Base-by-base conservation (phyloP, 805 yeast species). In the Clavispora santaluciae region DNA sequence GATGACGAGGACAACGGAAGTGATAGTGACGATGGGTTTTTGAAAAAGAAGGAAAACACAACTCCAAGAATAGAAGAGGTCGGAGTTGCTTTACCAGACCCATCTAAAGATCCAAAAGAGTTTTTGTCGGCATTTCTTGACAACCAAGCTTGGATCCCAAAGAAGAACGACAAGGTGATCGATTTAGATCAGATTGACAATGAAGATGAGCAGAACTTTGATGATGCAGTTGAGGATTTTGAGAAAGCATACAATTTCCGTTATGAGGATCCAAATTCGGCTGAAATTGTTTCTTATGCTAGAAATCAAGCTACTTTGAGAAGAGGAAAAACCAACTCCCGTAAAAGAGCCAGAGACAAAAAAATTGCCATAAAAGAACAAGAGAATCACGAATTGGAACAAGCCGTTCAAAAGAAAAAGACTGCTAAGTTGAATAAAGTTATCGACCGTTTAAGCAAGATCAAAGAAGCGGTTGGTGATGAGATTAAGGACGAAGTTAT, bases 221-320 rank as follows among this genome's bases (percentile, higher is more conserved):
- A 91, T 36, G 86, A 87, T 33, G 93, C 95, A 2, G 96, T 85
- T 5, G 99, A 93, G 53, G 70, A 79, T 55, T 89, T 87, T 54
- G 99, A 93, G 63, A 79, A 80, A 48, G 96, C 95, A 0, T 91
- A 90, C 66, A 93, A 93, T 57, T 91, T 91, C 73, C 77, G 99
- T 59, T 93, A 77, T 60, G 99, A 93, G 64, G 97, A 90, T 55
- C 89, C 95, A 12, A 79, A 81, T 49, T 76, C 96, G 6, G 87
- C 91, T 0, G 96, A 91, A 55, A 86, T 93, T 61, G 83, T 90
- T 15, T 83, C 95, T 13, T 93, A 91, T 68, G 97, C 98, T 2
- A 88, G 99, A 76, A 83, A 72, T 33, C 96, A 89, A 63, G 95
- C 93, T 18, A 88, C 98, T 0, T 73, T 89, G 57, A 81, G 99